Conservation (phyloP, 2,329 filamentous ascomycete species). For the Colletotrichum eremochloae region DNA sequence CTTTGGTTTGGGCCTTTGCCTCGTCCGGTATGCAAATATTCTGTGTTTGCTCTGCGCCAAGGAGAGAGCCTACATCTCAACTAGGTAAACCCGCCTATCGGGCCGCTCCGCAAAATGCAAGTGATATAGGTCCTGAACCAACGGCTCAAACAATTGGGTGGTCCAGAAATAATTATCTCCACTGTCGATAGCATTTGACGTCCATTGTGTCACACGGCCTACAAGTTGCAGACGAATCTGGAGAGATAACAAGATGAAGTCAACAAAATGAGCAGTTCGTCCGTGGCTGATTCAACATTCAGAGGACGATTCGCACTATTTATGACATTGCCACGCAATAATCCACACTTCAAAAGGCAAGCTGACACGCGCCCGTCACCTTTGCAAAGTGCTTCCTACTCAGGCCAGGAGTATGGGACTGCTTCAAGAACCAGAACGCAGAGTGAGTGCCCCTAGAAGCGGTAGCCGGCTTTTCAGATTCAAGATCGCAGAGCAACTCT, state of each 20-base stretch:
- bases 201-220: slow-evolving; percentile 21
- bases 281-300: neutral
- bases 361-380: neutral
- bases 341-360: neutral
- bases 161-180: slow-evolving; percentile 6
- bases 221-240: neutral
- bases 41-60: slow-evolving; percentile 29
- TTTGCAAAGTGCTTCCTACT: neutral
- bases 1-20: neutral
- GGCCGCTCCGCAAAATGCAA: slow-evolving; percentile 36
- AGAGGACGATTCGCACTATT: too few relatives aligned
- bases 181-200: slow-evolving; percentile 7
- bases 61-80: slow-evolving; percentile 14
- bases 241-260: neutral
- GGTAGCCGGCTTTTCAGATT: neutral
- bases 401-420: neutral
- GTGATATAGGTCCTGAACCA: slow-evolving; percentile 8
- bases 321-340: neutral
- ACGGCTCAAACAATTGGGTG: slow-evolving; percentile 23
- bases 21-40: neutral
- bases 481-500: neutral
- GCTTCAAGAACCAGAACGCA: neutral
- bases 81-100: slow-evolving; percentile 32
- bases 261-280: neutral
- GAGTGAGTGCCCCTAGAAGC: neutral